Evolutionary conservation across 164 flowering plant species (phyloP).

Genomic region (Annona squamosa): DNA sequence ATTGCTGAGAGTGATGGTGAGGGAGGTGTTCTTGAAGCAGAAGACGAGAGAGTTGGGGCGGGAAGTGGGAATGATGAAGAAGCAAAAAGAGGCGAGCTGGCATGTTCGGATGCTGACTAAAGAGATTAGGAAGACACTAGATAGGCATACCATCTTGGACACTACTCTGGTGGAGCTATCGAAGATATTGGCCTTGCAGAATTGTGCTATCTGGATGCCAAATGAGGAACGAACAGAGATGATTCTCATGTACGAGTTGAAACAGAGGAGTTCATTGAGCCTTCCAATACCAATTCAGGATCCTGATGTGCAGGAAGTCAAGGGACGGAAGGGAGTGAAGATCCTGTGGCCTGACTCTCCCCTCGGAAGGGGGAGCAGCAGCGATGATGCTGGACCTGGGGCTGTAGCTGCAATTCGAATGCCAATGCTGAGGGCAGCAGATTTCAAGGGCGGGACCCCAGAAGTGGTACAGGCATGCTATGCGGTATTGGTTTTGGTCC

Average conservation of each 20-base stretch:
- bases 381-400: conserved; percentile 43
- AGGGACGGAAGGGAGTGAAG: conserved; percentile 51
- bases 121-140: conserved; percentile 85
- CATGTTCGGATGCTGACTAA: conserved; percentile 96
- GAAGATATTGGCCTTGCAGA: conserved; percentile 64
- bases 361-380: conserved; percentile 53
- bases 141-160: conserved; percentile 77
- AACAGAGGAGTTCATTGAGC: conserved; percentile 32
- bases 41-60: conserved; percentile 85
- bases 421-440: conserved; percentile 85
- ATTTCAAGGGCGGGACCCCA: conserved; percentile 93
- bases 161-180: conserved; percentile 93
- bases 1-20: conserved; percentile 81
- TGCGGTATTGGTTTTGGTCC: conserved; percentile 79
- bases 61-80: conserved; percentile 82
- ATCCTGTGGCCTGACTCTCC: conserved; percentile 50
- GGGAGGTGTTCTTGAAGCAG: conserved; percentile 81
- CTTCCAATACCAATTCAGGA: conserved; percentile 40
- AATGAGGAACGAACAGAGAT: conserved; percentile 59
- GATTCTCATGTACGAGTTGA: conserved; percentile 66
- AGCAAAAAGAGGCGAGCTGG: conserved; percentile 66
- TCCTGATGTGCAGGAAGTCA: conserved; percentile 56
- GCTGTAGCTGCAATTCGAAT: conserved; percentile 86
- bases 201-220: conserved; percentile 97
- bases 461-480: conserved; percentile 63